Base-by-base conservation (phyloP, 2,329 filamentous ascomycete genomes). In the Trichoderma aggressivum region DNA sequence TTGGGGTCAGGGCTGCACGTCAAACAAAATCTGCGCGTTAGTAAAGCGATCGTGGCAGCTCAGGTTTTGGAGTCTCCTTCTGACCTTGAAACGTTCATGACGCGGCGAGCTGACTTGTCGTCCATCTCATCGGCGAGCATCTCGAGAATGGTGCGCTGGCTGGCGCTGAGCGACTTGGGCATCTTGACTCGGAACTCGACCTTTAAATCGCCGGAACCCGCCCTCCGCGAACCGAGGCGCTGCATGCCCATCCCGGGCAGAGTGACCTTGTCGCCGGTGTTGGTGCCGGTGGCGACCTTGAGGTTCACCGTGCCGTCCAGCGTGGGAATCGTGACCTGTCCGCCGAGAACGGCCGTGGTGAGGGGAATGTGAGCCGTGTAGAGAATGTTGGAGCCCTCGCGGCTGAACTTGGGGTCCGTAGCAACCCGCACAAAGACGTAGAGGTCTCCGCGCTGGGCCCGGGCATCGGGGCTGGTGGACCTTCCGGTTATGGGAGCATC, bases 81-180 rank as follows among this genome's bases (percentile, higher is more conserved):
- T 80, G 75, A 81, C 80, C 76, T 78, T 26, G 77, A 79, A 70
- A 97, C 84, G 78, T 97, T 95, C 94, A 99, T 98, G 70, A 97
- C 89, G 59, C 96, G 88, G 84, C 93, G 96, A 39, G 96, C 96
- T 32, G 89, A 93, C 84, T 94, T 94, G 82, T 99, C 96, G 50
- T 89, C 91, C 90, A 99, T 92, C 84, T 99, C 96, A 77, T 99
- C 94, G 7, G 96, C 96, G 74, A 99, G 88, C 89, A 98, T 95
- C 84, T 99, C 96, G 58, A 97, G 84, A 72, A 99, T 92, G 1
- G 93, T 97, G 68, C 96, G 88, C 84, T 99, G 94, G 83, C 97
- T 98, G 59, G 92, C 88, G 69, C 88, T 94, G 74, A 99, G 86
- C 78, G 95, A 98, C 83, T 97, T 98, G 59, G 96, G 96, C 93